These are phyloP conservation scores for Sarocladium kiliense DNA, from an alignment of 2,329 filamentous ascomycete species.

Conservation along the genomic window DNA sequence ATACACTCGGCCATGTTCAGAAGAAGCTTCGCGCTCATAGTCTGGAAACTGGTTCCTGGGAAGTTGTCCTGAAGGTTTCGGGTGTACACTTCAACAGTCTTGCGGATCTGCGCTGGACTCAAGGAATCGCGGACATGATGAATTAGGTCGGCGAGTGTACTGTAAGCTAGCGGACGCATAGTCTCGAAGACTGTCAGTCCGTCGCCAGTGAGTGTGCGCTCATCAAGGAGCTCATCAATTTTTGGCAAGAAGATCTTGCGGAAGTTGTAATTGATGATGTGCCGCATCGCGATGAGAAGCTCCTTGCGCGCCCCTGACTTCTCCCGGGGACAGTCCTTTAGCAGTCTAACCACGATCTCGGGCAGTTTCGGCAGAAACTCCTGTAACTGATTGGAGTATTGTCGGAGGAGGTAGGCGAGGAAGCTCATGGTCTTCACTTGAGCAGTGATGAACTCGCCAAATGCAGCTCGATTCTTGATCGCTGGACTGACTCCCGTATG, in stretches of 20 bases:
- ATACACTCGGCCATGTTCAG: conserved; percentile 99
- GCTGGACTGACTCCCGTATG: conserved; percentile 91
- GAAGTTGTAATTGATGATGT: conserved; percentile 99
- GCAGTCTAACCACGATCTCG: conserved; percentile 80
- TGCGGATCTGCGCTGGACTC: conserved; percentile 82
- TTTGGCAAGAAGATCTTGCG: conserved; percentile 89
- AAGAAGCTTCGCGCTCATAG: conserved; percentile 96
- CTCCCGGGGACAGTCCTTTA: conserved; percentile 92
- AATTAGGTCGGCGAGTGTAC: conserved; percentile 96
- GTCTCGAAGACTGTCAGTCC: conserved; percentile 95
- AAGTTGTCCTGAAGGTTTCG: conserved; percentile 93
- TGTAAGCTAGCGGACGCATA: conserved; percentile 91
- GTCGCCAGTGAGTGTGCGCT: conserved; percentile 90
- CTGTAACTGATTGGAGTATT: conserved; percentile 78
- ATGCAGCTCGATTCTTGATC: conserved; percentile 89
- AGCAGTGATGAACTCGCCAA: conserved; percentile 95
- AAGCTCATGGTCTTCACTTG: conserved; percentile 99
- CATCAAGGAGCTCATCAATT: conserved; percentile 91
- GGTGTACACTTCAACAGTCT: conserved; percentile 96
- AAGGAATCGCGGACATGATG: conserved; percentile 94
- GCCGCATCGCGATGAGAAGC: conserved; percentile 88
- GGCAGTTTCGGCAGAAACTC: conserved; percentile 86
- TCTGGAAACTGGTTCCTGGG: conserved; percentile 97
- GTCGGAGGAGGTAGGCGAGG: conserved; percentile 82
- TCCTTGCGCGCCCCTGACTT: conserved; percentile 94